Evolutionary conservation across 176 grass and related monocot species (phyloP).

Genomic region (Oropetium thomaeum): DNA sequence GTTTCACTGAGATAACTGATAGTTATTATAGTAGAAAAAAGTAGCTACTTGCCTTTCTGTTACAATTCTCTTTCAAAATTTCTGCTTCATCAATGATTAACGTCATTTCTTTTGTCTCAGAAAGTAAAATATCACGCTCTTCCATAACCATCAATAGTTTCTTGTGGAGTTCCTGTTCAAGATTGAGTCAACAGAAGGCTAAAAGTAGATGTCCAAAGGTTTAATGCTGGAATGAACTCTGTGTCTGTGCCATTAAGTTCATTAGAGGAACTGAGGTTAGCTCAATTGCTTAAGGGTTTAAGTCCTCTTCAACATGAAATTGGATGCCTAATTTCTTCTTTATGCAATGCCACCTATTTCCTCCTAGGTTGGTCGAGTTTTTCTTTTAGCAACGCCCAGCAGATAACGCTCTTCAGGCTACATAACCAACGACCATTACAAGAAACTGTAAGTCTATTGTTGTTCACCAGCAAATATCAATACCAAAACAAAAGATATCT

Average conservation of each 20-base stretch:
- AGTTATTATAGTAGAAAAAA: constrained; percentile 12
- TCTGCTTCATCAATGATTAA: constrained; percentile 45
- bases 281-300: no score
- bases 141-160: constrained; percentile 45
- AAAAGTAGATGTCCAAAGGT: constrained; percentile 12
- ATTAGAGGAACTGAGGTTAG: no score
- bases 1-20: constrained; percentile 14
- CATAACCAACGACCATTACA: not conserved
- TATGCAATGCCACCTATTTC: no score
- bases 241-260: not conserved
- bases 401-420: not conserved
- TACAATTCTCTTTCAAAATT: constrained; percentile 53
- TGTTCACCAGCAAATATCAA: constrained; percentile 2
- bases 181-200: constrained; percentile 12
- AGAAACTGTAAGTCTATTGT: constrained; percentile 1
- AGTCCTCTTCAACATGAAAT: no score
- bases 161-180: constrained; percentile 53
- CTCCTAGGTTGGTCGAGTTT: no score
- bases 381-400: not conserved
- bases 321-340: no score
- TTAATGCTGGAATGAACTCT: not conserved
- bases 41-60: constrained; percentile 50
- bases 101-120: constrained; percentile 43
- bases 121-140: constrained; percentile 61
- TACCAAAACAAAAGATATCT: not conserved